These are phyloP conservation scores for Talaromyces liani DNA, from an alignment of 495 filamentous ascomycete genomes.

Conservation along the genomic window DNA sequence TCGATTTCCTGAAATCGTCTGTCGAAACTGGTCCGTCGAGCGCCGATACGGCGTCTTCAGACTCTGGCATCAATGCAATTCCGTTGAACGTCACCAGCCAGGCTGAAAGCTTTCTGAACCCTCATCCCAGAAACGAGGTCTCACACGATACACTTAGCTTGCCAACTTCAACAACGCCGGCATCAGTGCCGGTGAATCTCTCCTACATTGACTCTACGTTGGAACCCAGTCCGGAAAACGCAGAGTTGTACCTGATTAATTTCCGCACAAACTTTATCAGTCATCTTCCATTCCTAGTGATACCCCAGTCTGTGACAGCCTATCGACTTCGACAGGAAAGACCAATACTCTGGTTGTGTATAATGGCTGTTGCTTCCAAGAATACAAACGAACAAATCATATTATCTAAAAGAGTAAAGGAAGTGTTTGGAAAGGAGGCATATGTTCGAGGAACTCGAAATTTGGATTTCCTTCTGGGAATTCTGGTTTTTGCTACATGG, in stretches of 20 bases:
- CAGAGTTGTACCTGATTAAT: slow-evolving; percentile 27
- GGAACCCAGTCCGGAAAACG: slow-evolving; percentile 15
- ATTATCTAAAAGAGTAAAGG: slow-evolving; percentile 30
- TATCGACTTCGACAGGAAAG: slow-evolving; percentile 34
- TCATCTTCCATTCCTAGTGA: slow-evolving; percentile 36
- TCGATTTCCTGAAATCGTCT: slow-evolving; percentile 33
- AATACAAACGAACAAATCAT: slow-evolving; percentile 25
- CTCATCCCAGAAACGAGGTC: slow-evolving; percentile 9
- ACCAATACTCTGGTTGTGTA: slow-evolving; percentile 49
- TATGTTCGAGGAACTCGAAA: slow-evolving; percentile 41
- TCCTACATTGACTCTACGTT: neutral
- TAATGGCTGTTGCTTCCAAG: slow-evolving; percentile 37
- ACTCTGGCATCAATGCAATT: neutral
- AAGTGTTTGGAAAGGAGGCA: slow-evolving; percentile 37
- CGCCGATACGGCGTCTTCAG: neutral
- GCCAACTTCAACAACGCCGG: neutral
- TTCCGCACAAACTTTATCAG: slow-evolving; percentile 37
- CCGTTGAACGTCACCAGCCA: slow-evolving; percentile 14
- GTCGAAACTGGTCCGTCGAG: slow-evolving; percentile 6
- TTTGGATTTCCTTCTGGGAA: slow-evolving; percentile 48
- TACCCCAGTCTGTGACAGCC: slow-evolving; percentile 37
- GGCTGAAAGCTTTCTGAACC: slow-evolving; percentile 5
- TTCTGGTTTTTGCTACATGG: slow-evolving; percentile 43
- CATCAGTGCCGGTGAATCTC: neutral
- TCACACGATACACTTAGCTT: slow-evolving; percentile 15